A percentile compares a stretch with the other conserved stretches of the same genome.
Evolutionary conservation across 2,329 filamentous ascomycete genomes (phyloP).

Genomic region (Amylocarpus encephaloides): DNA sequence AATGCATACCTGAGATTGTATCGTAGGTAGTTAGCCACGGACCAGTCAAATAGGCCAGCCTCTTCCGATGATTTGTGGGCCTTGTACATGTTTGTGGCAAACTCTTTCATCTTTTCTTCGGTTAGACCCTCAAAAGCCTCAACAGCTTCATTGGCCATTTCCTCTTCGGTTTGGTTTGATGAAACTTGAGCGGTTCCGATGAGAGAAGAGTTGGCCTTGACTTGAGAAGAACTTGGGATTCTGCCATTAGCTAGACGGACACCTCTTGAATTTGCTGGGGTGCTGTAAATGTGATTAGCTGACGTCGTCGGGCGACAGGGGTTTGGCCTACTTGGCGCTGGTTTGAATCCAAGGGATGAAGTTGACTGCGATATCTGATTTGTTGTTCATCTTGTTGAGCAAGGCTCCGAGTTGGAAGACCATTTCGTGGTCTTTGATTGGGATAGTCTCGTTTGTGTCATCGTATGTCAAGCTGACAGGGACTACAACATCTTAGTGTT

Average conservation of each 20-base stretch:
- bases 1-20: slow-evolving; percentile 58
- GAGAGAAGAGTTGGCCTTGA: slow-evolving; percentile 16
- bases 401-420: slow-evolving; percentile 55
- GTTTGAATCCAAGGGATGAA: slow-evolving; percentile 59
- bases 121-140: slow-evolving; percentile 11
- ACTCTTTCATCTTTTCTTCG: slow-evolving; percentile 41
- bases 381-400: slow-evolving; percentile 51
- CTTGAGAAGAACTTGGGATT: slow-evolving; percentile 15
- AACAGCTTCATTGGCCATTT: slow-evolving; percentile 7
- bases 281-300: neutral
- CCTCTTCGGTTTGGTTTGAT: slow-evolving; percentile 17
- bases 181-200: slow-evolving; percentile 8
- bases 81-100: slow-evolving; percentile 34
- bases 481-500: slow-evolving; percentile 50
- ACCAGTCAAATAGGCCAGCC: slow-evolving; percentile 66
- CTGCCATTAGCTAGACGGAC: slow-evolving; percentile 16
- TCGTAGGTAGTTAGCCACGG: slow-evolving; percentile 64
- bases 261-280: slow-evolving; percentile 10
- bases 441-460: slow-evolving; percentile 30
- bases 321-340: slow-evolving; percentile 38
- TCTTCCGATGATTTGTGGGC: slow-evolving; percentile 44
- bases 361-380: slow-evolving; percentile 43
- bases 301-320: neutral
- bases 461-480: slow-evolving; percentile 39
- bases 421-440: slow-evolving; percentile 54